Conservation (phyloP, 768 basidiomycete genomes). For the Hemileccinum rubropunctum region DNA sequence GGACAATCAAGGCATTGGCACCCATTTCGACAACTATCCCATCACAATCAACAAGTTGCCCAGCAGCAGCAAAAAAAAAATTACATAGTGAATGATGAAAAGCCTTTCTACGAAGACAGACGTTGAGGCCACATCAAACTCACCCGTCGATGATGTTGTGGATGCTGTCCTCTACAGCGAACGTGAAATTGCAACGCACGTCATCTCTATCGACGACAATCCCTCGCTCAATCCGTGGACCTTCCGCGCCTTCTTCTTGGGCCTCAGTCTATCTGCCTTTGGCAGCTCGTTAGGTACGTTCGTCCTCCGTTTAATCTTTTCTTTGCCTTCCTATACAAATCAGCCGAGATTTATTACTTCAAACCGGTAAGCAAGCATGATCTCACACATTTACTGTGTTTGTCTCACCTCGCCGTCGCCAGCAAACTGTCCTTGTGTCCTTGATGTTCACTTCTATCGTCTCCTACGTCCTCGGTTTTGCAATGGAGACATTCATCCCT, state of each 20-base stretch:
- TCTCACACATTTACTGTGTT: neutral
- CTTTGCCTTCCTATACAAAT: neutral
- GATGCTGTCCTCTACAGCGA: neutral
- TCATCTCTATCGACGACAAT: conserved; percentile 23
- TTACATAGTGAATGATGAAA: too few species aligned
- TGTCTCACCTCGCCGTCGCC: neutral
- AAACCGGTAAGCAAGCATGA: conserved; percentile 39
- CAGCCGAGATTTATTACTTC: conserved; percentile 59
- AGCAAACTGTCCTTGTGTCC: conserved; percentile 53
- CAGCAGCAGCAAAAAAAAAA: too few species aligned
- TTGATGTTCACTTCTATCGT: conserved; percentile 52
- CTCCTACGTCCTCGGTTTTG: conserved; percentile 46
- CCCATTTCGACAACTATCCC: too few species aligned
- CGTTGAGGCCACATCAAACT: neutral
- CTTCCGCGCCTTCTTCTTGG: conserved; percentile 50
- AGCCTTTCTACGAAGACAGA: neutral
- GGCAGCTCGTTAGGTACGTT: conserved; percentile 46
- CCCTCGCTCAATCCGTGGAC: conserved; percentile 27
- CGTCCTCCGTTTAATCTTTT: neutral
- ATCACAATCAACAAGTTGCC: too few species aligned
- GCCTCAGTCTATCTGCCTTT: conserved; percentile 49
- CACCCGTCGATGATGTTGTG: neutral
- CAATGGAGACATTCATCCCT: conserved; percentile 46
- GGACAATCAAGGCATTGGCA: too few species aligned
- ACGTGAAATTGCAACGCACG: conserved; percentile 43